Base-by-base conservation (phyloP, 179 eudicot genomes). In the Heliamphora pulchella region DNA sequence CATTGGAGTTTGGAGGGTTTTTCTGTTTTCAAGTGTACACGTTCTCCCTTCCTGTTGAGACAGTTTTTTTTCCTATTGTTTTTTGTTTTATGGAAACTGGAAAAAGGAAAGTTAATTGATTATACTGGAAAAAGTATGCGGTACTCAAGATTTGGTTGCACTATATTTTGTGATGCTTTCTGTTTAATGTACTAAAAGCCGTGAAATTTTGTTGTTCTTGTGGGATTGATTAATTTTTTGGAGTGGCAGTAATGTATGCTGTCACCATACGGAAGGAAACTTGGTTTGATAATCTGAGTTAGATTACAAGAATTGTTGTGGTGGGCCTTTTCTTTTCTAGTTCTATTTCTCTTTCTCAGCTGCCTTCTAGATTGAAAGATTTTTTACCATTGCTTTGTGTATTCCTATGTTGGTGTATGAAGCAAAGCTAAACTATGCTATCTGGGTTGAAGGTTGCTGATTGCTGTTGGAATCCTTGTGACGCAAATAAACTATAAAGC, bases 201-300 rank as follows among this genome's bases (percentile, higher is more conserved):
- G 48, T 67, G 74, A 59, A 59, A 59, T 2, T 14, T 59, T 57
- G 7, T 59, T 59, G 7, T 59, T 59, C 64, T 3, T 59, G 9
- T 46, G 14, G 54, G 55, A 51, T 50, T 72, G 50, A 53, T 10
- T 53, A 51, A 1, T 8, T 6, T 6, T 22, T 53, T 3, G 1
- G 10, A 3, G 10, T 54, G 47, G 10, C n/a, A 11, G 44, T 51
- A 47, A 4, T 50, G 5, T 47, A 22, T 50, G 39, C 39, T 72
- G 61, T 51, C 44, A 53, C 43, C 11, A 6, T 48, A 70, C 17
- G 39, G 51, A 9, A 43, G 58, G 39, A 17, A 20, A 51, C 63
- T 74, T 74, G 20, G 22, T 74, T 74, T 58, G n/a, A 55, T 54
- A 74, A 5, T 55, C 18, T 39, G 50, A 55, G 47, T 18, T 75